phyloP scores from a whole-genome alignment of 768 basidiomycete genomes.

The Phallus indusiatus region DNA sequence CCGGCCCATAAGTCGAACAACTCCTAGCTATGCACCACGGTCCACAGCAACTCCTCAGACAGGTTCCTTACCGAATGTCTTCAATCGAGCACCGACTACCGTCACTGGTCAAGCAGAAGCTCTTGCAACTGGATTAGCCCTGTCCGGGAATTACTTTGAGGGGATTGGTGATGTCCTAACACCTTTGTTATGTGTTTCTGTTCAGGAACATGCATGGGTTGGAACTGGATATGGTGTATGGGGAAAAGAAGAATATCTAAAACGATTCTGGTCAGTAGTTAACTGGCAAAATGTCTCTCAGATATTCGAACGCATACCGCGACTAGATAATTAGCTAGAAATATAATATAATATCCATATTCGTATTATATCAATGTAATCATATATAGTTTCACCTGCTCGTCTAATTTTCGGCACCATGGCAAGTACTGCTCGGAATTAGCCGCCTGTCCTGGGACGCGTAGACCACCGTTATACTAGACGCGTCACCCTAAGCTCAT shows the following conservation, averaged over 20 bases:
- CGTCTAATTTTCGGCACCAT: not conserved
- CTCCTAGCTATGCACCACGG: not conserved
- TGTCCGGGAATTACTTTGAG: constrained; percentile 9
- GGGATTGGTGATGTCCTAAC: constrained; percentile 46
- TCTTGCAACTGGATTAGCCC: not conserved
- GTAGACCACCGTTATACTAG: not conserved
- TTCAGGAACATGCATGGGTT: constrained; percentile 85
- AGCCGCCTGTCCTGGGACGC: not conserved
- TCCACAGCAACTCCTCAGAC: not conserved
- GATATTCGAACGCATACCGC: not conserved
- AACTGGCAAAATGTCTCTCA: constrained; percentile 59
- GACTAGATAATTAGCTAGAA: not conserved
- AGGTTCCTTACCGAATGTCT: not conserved
- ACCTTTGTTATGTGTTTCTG: constrained; percentile 70
- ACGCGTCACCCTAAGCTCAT: not conserved
- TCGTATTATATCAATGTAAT: not conserved
- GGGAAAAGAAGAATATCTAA: constrained; percentile 83
- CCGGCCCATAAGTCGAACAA: not conserved
- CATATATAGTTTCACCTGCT: not conserved
- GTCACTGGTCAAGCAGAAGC: not conserved
- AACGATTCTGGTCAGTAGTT: constrained; percentile 73
- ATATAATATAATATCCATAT: not conserved
- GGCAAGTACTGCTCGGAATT: not conserved
- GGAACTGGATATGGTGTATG: constrained; percentile 78
- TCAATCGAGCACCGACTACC: not conserved